Percentiles rank a stretch among this genome's conserved stretches.
Conservation (phyloP, 2,329 filamentous ascomycete species). For the Fusarium sp. region DNA sequence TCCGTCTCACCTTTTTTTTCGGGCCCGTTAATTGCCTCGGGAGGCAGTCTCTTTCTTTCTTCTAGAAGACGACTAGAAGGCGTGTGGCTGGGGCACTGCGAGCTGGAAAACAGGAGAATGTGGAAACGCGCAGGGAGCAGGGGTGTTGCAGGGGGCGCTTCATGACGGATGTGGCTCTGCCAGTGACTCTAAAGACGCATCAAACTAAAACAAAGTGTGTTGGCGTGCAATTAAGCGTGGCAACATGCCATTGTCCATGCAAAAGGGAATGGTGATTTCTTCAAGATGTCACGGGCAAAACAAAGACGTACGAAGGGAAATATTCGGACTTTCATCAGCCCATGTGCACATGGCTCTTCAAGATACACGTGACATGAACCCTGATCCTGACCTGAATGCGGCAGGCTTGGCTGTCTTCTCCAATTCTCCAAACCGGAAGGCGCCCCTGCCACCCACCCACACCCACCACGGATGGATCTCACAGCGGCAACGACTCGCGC, state of each 20-base stretch:
- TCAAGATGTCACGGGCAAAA: neutral
- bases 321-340: neutral
- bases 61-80: conserved; percentile 44
- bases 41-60: conserved; percentile 3
- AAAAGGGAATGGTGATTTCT: neutral
- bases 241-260: neutral
- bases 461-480: conserved; percentile 3
- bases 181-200: neutral
- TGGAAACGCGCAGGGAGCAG: conserved; percentile 8
- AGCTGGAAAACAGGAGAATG: conserved; percentile 6
- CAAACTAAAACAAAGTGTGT: conserved; percentile 2
- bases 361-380: conserved; percentile 1
- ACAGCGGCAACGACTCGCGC: neutral
- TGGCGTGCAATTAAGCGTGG: neutral
- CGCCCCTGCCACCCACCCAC: neutral
- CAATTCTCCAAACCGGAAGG: neutral
- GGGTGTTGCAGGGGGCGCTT: neutral
- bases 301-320: neutral
- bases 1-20: neutral
- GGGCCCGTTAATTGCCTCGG: conserved; percentile 6
- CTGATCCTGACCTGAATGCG: neutral
- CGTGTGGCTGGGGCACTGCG: neutral
- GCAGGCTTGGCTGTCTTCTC: neutral
- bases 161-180: neutral
- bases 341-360: neutral